Base-by-base conservation (phyloP, 768 basidiomycete genomes). In the Pilatotrama ljubarskyi region DNA sequence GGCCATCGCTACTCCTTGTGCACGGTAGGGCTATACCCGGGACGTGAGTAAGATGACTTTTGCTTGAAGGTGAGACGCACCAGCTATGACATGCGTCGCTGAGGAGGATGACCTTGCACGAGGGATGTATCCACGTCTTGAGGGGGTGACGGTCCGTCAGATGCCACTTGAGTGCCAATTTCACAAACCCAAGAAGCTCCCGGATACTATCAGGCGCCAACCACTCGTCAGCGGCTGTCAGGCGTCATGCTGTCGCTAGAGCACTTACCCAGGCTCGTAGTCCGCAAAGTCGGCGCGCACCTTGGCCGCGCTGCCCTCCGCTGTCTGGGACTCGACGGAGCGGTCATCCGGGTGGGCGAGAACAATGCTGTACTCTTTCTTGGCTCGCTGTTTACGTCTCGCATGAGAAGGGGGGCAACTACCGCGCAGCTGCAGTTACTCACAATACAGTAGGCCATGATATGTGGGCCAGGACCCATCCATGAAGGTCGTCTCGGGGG, bases 401-500 rank as follows among this genome's bases (percentile, higher is more conserved):
- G 2, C 6, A n/a, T 51, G 2, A 42, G 60, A 25, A n/a, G n/a
- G n/a, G n/a, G n/a, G n/a, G n/a, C n/a, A n/a, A n/a, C n/a, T n/a
- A n/a, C n/a, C n/a, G n/a, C n/a, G 52, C 25, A 26, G 53, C 37
- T 5, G 42, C 35, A 38, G 15, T 18, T 8, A 70, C 77, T 62
- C 61, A 79, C 80, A n/a, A 82, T 78, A 26, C 67, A 73, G 48
- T 80, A 80, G 1, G 72, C 69, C 77, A 82, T 79, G 44, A 82
- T 63, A 58, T 82, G 81, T 4, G 76, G 58, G 1, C 73, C 55
- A 0, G 85, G 83, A 1, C 81, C 85, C 76, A 87, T 80, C 87
- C 87, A 88, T n/a, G 0, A 75, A 77, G 0, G 80, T 81, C 76
- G 82, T 80, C 55, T 83, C 80, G 0, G 80, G 74, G 1, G 65